Evolutionary conservation across 495 filamentous ascomycete species (phyloP).

Genomic region (Margaritispora aquatica): DNA sequence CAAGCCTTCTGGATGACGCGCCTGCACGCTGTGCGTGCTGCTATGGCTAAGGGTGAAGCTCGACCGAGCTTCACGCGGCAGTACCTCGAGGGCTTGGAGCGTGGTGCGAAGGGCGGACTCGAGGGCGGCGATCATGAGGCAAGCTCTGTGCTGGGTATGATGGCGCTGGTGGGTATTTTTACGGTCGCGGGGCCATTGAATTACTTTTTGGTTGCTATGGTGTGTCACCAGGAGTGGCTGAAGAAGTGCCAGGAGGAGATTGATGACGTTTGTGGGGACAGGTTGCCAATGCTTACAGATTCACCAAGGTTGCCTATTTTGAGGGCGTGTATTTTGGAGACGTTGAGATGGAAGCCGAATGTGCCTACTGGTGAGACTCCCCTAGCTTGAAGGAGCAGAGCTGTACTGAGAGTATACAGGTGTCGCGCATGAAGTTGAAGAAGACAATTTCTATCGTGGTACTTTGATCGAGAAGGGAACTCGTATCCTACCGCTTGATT

Average conservation of each 20-base stretch:
- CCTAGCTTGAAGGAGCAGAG: neutral
- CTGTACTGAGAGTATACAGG: neutral
- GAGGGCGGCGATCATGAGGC: slow-evolving; percentile 13
- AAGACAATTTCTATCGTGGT: slow-evolving; percentile 42
- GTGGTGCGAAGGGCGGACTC: no score
- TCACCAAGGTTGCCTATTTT: slow-evolving; percentile 35
- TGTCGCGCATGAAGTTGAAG: slow-evolving; percentile 33
- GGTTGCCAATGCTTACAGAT: slow-evolving; percentile 43
- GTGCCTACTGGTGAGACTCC: slow-evolving; percentile 24
- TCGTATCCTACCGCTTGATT: neutral
- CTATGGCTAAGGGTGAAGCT: neutral
- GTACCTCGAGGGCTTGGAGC: slow-evolving; percentile 4
- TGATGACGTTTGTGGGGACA: slow-evolving; percentile 46
- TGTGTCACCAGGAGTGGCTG: slow-evolving; percentile 50
- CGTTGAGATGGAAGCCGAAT: slow-evolving; percentile 43
- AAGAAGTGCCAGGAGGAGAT: slow-evolving; percentile 45
- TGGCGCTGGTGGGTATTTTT: slow-evolving; percentile 35
- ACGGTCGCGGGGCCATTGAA: slow-evolving; percentile 27
- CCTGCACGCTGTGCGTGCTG: neutral
- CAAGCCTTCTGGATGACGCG: slow-evolving; percentile 5
- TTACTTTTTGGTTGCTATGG: slow-evolving; percentile 47
- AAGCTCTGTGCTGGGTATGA: slow-evolving; percentile 32
- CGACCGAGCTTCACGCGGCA: neutral
- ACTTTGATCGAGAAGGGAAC: slow-evolving; percentile 42
- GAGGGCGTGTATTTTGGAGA: slow-evolving; percentile 40